Evolutionary conservation across 2,329 filamentous ascomycete genomes (phyloP), one percentile per base, ranked within the genome.

Genomic region (Fusarium euwallaceae): DNA sequence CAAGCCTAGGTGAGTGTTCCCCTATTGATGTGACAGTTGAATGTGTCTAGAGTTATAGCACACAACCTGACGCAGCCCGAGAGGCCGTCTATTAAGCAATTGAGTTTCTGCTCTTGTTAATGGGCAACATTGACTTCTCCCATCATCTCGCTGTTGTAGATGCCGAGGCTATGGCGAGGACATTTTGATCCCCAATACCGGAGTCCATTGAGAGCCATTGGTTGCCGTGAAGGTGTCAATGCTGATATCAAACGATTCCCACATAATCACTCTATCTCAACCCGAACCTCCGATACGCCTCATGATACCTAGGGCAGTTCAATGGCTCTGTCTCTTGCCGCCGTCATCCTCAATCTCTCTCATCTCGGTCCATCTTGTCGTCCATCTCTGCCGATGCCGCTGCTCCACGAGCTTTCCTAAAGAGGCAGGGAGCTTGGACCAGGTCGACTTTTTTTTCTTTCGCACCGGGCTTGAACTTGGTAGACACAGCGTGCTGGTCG

Each of bases 361-460:
- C 7, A n/a, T 55, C 45, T 69, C 58, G 37, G 20, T 64, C 43
- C 59, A 61, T 34, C 27, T 10, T 27, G 10, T 70, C 36, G 27
- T 27, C 61, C 53, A 60, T 68, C 55, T 29, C 55, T 53, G 29
- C 70, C 58, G 64, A 70, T 71, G 63, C 70, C 66, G 55, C 34
- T 58, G 36, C 51, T 55, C 53, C 43, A 41, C 61, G 53, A 70
- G 64, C 68, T 78, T 73, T 67, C 77, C 77, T 9, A 71, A 77
- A 75, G 36, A 41, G 70, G 77, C 32, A 79, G 75, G 66, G 76
- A 79, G 77, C 77, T 79, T 73, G 72, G 69, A 78, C 71, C 69
- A 73, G 4, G 37, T 60, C 6, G 10, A 41, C 27, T 3, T 41
- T 43, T 61, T 78, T 61, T 78, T 78, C 69, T 61, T 78, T 78